These are phyloP conservation scores for Pisolithus sp. DNA, from an alignment of 768 basidiomycete genomes.

Conservation along the genomic window DNA sequence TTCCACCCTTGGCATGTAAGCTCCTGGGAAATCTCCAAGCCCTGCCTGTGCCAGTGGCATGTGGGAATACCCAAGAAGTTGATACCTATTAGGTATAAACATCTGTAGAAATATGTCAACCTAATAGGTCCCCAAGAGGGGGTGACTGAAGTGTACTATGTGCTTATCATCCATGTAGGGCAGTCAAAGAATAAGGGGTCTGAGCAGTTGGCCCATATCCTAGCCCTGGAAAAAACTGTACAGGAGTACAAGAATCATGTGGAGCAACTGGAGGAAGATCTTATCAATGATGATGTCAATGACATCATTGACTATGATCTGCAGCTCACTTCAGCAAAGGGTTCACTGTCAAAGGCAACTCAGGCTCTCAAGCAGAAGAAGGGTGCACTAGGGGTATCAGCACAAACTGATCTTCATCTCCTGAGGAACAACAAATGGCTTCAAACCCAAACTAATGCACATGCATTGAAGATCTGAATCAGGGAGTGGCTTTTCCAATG, in stretches of 20 bases:
- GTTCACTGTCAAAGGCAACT: background rate
- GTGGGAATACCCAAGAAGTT: too few relatives aligned
- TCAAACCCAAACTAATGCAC: conserved; percentile 14
- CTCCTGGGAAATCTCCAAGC: too few relatives aligned
- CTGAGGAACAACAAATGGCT: conserved; percentile 6
- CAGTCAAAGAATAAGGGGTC: background rate
- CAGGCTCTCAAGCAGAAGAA: background rate
- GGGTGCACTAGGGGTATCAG: background rate
- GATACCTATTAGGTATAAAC: too few relatives aligned
- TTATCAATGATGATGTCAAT: background rate
- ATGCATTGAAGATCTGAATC: conserved; percentile 12
- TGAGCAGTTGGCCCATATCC: background rate
- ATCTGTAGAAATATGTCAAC: too few relatives aligned
- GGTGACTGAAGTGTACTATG: too few relatives aligned
- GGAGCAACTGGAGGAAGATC: background rate
- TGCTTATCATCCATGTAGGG: background rate
- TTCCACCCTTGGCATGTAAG: too few relatives aligned
- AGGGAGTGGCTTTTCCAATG: conserved; percentile 10
- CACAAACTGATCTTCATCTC: conserved; percentile 1
- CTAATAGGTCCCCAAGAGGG: too few relatives aligned
- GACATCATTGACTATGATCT: conserved; percentile 2
- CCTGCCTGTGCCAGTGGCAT: too few relatives aligned
- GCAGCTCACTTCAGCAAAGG: background rate
- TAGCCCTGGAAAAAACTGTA: conserved; percentile 2
- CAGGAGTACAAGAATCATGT: background rate